Percentiles rank a stretch among this genome's conserved stretches.
Evolutionary conservation across 2,329 filamentous ascomycete genomes (phyloP).

Genomic region (Penicillium concentricum): DNA sequence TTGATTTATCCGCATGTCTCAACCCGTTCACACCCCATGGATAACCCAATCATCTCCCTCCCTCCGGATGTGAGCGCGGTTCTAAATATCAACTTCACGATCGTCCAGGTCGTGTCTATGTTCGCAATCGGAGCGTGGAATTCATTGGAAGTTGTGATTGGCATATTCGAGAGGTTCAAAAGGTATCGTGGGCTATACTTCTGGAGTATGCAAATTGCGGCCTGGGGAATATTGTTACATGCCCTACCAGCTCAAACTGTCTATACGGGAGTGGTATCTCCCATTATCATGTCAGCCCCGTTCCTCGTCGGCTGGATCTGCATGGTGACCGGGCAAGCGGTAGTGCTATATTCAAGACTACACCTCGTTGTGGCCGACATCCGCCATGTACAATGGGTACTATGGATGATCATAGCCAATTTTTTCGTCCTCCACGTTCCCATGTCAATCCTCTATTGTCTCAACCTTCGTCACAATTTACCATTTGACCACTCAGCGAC

Average conservation of each 20-base stretch:
- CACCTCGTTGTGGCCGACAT: constrained; percentile 41
- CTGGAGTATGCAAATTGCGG: constrained; percentile 44
- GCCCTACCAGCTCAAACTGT: constrained; percentile 26
- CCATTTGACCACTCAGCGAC: not conserved
- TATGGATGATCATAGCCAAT: constrained; percentile 44
- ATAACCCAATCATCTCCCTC: constrained; percentile 3
- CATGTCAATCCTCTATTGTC: not conserved
- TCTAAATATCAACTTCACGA: not conserved
- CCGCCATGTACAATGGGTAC: constrained; percentile 33
- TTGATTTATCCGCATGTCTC: not conserved
- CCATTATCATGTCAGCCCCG: not conserved
- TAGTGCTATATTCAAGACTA: constrained; percentile 48
- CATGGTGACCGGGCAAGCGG: constrained; percentile 40
- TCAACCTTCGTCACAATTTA: constrained; percentile 21
- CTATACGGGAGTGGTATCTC: not conserved
- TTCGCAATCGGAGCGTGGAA: constrained; percentile 33
- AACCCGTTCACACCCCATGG: constrained; percentile 2
- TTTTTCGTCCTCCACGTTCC: constrained; percentile 1
- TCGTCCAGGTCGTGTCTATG: constrained; percentile 3
- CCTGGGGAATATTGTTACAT: constrained; percentile 36
- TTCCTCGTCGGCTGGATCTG: constrained; percentile 35
- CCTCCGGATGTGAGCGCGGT: not conserved
- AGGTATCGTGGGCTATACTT: constrained; percentile 47
- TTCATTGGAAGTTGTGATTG: constrained; percentile 43
- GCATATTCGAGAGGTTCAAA: constrained; percentile 46